Base-by-base conservation (phyloP, 495 filamentous ascomycete genomes). In the Acidomyces sp. region DNA sequence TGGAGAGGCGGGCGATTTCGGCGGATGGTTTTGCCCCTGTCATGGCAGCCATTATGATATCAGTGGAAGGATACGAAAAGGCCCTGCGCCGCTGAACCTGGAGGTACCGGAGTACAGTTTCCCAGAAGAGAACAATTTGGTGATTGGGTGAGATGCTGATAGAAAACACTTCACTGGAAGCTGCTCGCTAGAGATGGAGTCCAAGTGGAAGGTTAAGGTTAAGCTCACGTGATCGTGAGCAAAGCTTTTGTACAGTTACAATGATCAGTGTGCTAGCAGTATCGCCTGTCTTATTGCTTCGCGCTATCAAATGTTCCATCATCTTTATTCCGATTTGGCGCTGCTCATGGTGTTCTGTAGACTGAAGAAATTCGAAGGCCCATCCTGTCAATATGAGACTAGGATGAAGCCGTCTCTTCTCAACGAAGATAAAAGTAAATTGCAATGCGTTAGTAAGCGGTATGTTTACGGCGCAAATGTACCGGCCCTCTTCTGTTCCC, bases 11-110 rank as follows among this genome's bases (percentile, higher is more conserved):
- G 90, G 90, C 60, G 92, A 99, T 62, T 99, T 69, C 61, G 90
- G 90, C 56, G 90, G 90, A 56, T 99, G 90, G 90, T 99, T 99
- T 78, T 99, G 90, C 71, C 90, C 90, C 46, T 99, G 90, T 78
- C 90, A 99, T 74, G 90, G 90, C 60, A 94, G 86, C 41, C 90
- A 99, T 71, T 99, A 99, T 75, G 90, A 99, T 65, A 94, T 99
- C 65, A 93, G 85, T 46, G 90, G 90, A 59, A 84, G 90, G 62
- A 80, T 87, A 67, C 77, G 90, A 64, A 93, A 82, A 72, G 90
- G 90, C 17, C 90, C 90, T 34, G 90, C 90, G 39, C 90, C 90
- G 47, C 72, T 96, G 56, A 99, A 99, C 72, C 73, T 99, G 55
- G 90, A 93, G 74, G 76, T 99, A 49, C 90, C 90, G 46, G 52